phyloP scores from a whole-genome alignment of 2,329 filamentous ascomycete species.

The Ceratocystis cubensis region DNA sequence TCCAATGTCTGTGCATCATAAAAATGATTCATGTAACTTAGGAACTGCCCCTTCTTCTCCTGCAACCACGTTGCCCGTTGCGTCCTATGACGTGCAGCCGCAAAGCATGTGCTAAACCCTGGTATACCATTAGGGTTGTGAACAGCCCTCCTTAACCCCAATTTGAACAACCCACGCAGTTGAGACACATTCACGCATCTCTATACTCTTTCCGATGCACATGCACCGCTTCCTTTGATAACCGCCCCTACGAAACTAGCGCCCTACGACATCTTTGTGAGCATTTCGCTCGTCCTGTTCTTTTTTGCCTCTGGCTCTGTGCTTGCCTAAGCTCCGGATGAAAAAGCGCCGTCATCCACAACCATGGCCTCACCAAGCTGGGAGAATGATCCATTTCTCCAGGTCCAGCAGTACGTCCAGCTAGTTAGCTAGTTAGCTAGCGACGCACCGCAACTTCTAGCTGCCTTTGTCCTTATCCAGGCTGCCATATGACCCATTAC shows the following conservation, averaged over 20 bases:
- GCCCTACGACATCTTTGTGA: not conserved
- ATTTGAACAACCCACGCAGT: no score
- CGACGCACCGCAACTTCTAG: not conserved
- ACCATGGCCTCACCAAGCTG: conserved; percentile 56
- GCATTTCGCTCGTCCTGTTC: not conserved
- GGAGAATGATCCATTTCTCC: conserved; percentile 58
- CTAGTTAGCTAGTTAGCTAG: not conserved
- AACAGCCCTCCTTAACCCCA: not conserved
- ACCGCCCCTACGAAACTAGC: no score
- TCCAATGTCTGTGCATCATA: not conserved
- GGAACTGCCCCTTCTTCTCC: not conserved
- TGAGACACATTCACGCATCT: not conserved
- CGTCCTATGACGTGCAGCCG: not conserved
- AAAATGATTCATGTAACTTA: not conserved
- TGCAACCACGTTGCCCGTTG: not conserved
- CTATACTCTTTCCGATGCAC: not conserved
- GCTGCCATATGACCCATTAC: not conserved
- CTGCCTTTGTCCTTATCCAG: not conserved
- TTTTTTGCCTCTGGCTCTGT: not conserved
- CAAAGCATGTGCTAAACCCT: not conserved
- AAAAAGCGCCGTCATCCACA: conserved; percentile 20
- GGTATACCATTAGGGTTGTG: not conserved
- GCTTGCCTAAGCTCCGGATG: conserved; percentile 11
- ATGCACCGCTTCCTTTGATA: no score
- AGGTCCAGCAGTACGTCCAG: conserved; percentile 51